These are phyloP conservation scores for Dactylella cylindrospora DNA, from an alignment of 2,329 filamentous ascomycete genomes.

Conservation along the genomic window DNA sequence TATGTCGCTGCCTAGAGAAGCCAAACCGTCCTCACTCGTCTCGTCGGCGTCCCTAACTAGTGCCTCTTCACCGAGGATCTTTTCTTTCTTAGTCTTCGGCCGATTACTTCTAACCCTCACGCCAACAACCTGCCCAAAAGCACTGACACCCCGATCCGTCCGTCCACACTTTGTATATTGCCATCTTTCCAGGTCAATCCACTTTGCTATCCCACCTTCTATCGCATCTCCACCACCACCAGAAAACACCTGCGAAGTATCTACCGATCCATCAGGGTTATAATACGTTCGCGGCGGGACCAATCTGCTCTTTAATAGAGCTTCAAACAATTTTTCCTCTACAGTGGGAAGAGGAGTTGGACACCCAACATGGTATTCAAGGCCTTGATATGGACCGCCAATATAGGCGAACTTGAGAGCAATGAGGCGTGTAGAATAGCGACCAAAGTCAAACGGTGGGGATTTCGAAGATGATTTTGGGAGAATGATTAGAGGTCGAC, in stretches of 20 bases:
- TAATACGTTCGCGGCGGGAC: constrained; percentile 63
- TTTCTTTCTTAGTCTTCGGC: constrained; percentile 57
- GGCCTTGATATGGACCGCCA: constrained; percentile 87
- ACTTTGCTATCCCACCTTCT: constrained; percentile 41
- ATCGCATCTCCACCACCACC: constrained; percentile 52
- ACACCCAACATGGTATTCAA: constrained; percentile 78
- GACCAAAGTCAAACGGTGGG: constrained; percentile 69
- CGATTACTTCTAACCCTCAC: constrained; percentile 77
- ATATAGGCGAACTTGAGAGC: constrained; percentile 93
- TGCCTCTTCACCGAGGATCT: constrained; percentile 45
- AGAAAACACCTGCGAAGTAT: constrained; percentile 53
- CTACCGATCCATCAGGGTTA: constrained; percentile 47
- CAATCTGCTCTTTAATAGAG: constrained; percentile 75
- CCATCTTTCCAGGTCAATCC: constrained; percentile 75
- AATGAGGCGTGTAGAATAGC: constrained; percentile 79
- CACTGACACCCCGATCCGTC: constrained; percentile 90
- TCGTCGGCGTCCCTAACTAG: constrained; percentile 41
- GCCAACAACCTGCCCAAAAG: constrained; percentile 92
- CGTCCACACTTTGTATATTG: constrained; percentile 95
- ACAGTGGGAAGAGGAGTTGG: constrained; percentile 72
- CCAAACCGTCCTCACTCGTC: constrained; percentile 41
- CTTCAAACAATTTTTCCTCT: constrained; percentile 92
- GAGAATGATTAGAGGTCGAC: constrained; percentile 1
- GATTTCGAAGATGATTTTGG: constrained; percentile 8
- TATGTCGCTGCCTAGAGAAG: constrained; percentile 2